Percentiles rank a stretch among this genome's conserved stretches.
These are phyloP conservation scores for Aspergillus sp. DNA, from an alignment of 2,329 filamentous ascomycete genomes.

Conservation along the genomic window DNA sequence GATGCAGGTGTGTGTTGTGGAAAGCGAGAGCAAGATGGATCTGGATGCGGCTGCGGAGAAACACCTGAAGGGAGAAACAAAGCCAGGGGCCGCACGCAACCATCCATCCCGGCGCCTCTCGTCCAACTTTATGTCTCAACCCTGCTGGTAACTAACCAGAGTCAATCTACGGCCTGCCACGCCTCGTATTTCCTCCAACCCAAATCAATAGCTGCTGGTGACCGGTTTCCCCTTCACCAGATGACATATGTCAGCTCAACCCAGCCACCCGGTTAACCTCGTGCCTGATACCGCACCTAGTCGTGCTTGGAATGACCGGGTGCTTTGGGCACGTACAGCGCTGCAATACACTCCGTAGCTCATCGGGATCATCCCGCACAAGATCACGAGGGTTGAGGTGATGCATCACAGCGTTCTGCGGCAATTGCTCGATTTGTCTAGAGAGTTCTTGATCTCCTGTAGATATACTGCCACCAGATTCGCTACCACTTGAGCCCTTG, in stretches of 20 bases:
- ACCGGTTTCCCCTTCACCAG: not conserved
- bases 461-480: not conserved
- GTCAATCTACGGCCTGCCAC: not conserved
- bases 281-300: not conserved
- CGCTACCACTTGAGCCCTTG: not conserved
- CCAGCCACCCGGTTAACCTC: slow-evolving; percentile 1
- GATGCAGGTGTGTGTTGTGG: slow-evolving; percentile 7
- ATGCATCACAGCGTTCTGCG: slow-evolving; percentile 2
- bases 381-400: not conserved
- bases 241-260: not conserved
- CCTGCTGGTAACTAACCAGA: not conserved
- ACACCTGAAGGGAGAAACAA: slow-evolving; percentile 10
- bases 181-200: not conserved
- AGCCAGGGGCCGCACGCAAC: slow-evolving; percentile 20
- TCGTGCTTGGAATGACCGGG: slow-evolving; percentile 5
- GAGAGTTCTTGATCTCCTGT: not conserved
- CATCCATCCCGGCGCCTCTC: not conserved
- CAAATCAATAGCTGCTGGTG: not conserved
- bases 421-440: not conserved
- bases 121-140: not conserved
- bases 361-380: not conserved
- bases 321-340: slow-evolving; percentile 18
- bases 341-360: slow-evolving; percentile 1
- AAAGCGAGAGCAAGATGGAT: slow-evolving; percentile 6
- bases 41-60: slow-evolving; percentile 27